phyloP scores from a whole-genome alignment of 164 flowering plant species.

The Taxillus chinensis region DNA sequence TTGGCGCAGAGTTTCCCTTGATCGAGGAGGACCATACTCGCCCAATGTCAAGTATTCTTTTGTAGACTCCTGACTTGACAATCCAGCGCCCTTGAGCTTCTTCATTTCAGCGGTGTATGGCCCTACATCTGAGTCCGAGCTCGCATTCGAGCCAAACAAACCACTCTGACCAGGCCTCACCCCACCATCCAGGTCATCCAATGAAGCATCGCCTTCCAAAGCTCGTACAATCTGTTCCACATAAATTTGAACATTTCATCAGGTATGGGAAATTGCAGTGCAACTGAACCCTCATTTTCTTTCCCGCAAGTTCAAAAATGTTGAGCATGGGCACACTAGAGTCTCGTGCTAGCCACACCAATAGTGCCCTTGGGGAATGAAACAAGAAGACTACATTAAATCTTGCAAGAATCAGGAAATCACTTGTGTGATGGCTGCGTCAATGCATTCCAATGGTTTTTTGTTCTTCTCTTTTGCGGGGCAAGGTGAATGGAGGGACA shows the following conservation, averaged over 20 bases:
- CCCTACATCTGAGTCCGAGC: slow-evolving; percentile 26
- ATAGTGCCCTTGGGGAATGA: too few species aligned
- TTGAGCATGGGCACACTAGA: too few species aligned
- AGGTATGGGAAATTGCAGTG: too few species aligned
- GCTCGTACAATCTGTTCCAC: slow-evolving; percentile 54
- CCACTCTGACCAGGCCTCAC: slow-evolving; percentile 24
- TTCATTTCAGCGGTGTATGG: slow-evolving; percentile 33
- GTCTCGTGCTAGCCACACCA: too few species aligned
- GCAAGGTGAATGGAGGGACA: too few species aligned
- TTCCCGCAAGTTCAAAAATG: too few species aligned
- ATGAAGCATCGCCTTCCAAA: slow-evolving; percentile 59
- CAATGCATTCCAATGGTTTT: too few species aligned
- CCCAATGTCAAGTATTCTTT: slow-evolving; percentile 17
- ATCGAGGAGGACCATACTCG: slow-evolving; percentile 23
- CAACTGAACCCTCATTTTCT: too few species aligned
- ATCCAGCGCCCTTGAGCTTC: slow-evolving; percentile 24
- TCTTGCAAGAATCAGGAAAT: too few species aligned
- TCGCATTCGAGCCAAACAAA: slow-evolving; percentile 14
- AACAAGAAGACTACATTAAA: too few species aligned
- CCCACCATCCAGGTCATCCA: slow-evolving; percentile 47
- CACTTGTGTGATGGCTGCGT: too few species aligned
- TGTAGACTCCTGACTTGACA: slow-evolving; percentile 19
- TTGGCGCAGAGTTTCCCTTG: slow-evolving; percentile 11
- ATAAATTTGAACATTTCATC: neutral
- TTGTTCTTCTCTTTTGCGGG: too few species aligned